Evolutionary conservation across 345 rosid species (phyloP).

Genomic region (Psidium friedrichsthalianum): DNA sequence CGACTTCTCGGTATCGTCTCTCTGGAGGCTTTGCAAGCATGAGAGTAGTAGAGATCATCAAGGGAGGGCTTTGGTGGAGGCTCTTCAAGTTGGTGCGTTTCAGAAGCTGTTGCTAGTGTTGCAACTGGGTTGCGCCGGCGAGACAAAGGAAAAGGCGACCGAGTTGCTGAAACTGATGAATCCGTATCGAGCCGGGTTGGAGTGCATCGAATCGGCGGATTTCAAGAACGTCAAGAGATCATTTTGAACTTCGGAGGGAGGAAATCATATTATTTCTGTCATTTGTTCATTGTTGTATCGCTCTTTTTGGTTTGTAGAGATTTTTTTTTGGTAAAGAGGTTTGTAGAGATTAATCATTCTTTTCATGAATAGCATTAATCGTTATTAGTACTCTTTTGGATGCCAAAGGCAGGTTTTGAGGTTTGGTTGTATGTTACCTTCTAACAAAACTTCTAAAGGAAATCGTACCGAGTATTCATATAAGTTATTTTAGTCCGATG

Average conservation of each 20-base stretch:
- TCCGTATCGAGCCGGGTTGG: conserved; percentile 39
- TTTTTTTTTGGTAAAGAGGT: too few species aligned
- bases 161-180: conserved; percentile 46
- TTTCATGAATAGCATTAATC: neutral
- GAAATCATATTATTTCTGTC: neutral
- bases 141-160: conserved; percentile 48
- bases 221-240: conserved; percentile 53
- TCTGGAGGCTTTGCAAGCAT: conserved; percentile 31
- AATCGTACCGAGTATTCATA: neutral
- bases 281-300: neutral
- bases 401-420: neutral
- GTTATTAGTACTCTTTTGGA: neutral
- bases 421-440: neutral
- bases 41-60: conserved; percentile 8
- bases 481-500: neutral
- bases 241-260: conserved; percentile 14
- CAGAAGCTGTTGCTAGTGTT: conserved; percentile 46
- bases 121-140: conserved; percentile 35
- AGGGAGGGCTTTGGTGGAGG: conserved; percentile 17
- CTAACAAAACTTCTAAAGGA: neutral
- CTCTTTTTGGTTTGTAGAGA: neutral
- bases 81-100: conserved; percentile 45
- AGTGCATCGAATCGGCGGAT: conserved; percentile 47
- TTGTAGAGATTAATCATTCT: neutral
- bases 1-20: conserved; percentile 22